These are phyloP conservation scores for Coprinopsis strossmayeri DNA, from an alignment of 768 basidiomycete genomes.

Conservation along the genomic window DNA sequence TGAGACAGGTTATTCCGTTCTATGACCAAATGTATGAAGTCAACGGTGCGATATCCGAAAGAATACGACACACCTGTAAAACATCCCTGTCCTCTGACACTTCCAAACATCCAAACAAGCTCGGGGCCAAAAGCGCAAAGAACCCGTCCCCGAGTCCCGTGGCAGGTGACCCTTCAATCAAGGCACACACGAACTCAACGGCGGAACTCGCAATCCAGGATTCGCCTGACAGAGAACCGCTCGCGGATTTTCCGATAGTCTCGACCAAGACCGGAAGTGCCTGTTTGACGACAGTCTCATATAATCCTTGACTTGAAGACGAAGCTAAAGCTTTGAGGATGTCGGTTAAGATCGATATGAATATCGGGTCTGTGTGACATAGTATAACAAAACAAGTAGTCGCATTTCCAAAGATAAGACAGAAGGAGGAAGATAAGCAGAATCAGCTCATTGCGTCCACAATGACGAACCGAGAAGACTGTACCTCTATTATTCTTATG, in stretches of 20 bases:
- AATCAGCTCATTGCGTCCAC: not conserved
- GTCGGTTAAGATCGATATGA: slow-evolving; percentile 80
- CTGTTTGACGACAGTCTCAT: slow-evolving; percentile 64
- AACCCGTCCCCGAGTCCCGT: slow-evolving; percentile 74
- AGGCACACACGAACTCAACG: slow-evolving; percentile 71
- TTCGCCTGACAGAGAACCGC: slow-evolving; percentile 32
- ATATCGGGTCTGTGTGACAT: slow-evolving; percentile 70
- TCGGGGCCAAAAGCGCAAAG: slow-evolving; percentile 68
- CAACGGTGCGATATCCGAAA: not conserved
- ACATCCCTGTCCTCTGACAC: slow-evolving; percentile 82
- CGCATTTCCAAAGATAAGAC: not conserved
- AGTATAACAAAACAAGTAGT: not conserved
- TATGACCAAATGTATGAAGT: slow-evolving; percentile 20
- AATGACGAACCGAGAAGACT: not conserved
- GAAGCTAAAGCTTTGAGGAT: slow-evolving; percentile 66
- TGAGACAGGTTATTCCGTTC: slow-evolving; percentile 82
- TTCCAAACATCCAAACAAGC: slow-evolving; percentile 62
- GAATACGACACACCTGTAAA: slow-evolving; percentile 45
- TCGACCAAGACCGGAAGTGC: slow-evolving; percentile 68
- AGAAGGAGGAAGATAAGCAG: not conserved
- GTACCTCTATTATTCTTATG: slow-evolving; percentile 79
- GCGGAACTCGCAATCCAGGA: slow-evolving; percentile 76
- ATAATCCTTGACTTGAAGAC: slow-evolving; percentile 52
- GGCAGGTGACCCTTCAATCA: slow-evolving; percentile 56
- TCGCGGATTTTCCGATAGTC: slow-evolving; percentile 51